A percentile compares a stretch with the other conserved stretches of the same genome.
Conservation (phyloP, 148 eudicot genomes). For the Cornus suecica region DNA sequence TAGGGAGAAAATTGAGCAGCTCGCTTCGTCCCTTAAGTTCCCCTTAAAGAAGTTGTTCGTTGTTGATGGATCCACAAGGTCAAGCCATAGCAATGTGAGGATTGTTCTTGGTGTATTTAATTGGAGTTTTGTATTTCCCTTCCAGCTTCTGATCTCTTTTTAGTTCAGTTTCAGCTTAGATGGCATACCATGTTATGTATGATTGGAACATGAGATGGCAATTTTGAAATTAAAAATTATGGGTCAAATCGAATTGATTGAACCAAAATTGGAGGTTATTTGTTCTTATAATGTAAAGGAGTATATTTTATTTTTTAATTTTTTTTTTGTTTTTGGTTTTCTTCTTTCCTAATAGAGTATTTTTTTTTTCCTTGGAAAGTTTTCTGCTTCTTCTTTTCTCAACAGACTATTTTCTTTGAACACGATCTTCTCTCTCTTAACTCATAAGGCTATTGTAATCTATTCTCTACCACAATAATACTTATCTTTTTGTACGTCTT, state of each 20-base stretch:
- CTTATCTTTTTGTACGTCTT: too few species aligned
- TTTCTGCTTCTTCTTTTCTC: too few species aligned
- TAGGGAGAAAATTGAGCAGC: slow-evolving; percentile 75
- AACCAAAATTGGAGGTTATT: too few species aligned
- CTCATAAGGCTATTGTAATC: too few species aligned
- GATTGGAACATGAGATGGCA: background rate
- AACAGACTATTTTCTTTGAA: too few species aligned
- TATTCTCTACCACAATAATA: too few species aligned
- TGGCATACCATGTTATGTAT: background rate
- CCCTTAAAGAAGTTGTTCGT: slow-evolving; percentile 95
- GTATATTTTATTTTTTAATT: too few species aligned
- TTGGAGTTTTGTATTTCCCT: background rate
- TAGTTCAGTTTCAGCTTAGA: background rate
- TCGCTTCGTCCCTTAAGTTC: slow-evolving; percentile 88
- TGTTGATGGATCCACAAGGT: slow-evolving; percentile 98
- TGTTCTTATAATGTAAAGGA: too few species aligned
- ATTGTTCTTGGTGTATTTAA: slow-evolving; percentile 15
- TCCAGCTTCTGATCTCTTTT: background rate
- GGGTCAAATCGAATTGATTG: background rate
- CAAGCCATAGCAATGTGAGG: slow-evolving; percentile 99
- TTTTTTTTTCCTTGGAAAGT: too few species aligned
- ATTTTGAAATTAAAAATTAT: background rate
- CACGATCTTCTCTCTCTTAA: too few species aligned
- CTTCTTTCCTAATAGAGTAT: too few species aligned
- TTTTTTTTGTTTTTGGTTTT: too few species aligned